These are phyloP conservation scores for Wickerhamiella sorbophila DNA, from an alignment of 805 yeast species.

Conservation along the genomic window DNA sequence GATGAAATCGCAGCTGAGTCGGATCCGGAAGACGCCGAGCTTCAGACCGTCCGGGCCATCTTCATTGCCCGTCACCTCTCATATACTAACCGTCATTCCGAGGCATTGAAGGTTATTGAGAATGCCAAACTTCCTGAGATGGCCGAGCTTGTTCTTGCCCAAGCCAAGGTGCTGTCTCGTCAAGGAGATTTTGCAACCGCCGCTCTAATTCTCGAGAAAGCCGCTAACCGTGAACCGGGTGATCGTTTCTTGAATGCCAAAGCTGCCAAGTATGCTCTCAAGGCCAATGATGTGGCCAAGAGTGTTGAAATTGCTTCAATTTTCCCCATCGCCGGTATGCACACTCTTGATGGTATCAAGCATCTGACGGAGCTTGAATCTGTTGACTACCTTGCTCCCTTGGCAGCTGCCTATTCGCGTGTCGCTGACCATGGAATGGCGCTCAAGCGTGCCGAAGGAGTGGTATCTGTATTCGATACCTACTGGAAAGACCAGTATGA, in stretches of 20 bases:
- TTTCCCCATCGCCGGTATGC: conserved; percentile 30
- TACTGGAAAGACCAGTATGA: conserved; percentile 79
- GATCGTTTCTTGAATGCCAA: conserved; percentile 87
- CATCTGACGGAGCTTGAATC: conserved; percentile 84
- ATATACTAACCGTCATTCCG: conserved; percentile 35
- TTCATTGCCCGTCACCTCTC: conserved; percentile 46
- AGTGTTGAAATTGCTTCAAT: conserved; percentile 62
- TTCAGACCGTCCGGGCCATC: conserved; percentile 5
- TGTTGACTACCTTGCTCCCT: conserved; percentile 75
- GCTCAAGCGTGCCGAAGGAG: conserved; percentile 58
- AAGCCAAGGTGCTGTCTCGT: conserved; percentile 70
- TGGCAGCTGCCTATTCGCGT: conserved; percentile 70
- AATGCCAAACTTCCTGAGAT: conserved; percentile 47
- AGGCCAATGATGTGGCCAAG: conserved; percentile 59
- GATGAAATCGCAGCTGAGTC: neutral
- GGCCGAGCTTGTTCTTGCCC: conserved; percentile 66
- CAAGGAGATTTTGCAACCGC: conserved; percentile 50
- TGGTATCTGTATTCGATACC: conserved; percentile 52
- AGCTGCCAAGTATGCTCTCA: conserved; percentile 64
- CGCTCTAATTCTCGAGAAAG: conserved; percentile 48
- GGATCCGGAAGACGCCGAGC: conserved; percentile 15
- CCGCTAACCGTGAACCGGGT: conserved; percentile 65
- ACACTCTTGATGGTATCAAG: conserved; percentile 60
- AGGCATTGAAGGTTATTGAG: conserved; percentile 40
- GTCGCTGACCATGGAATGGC: conserved; percentile 55